Evolutionary conservation across 1,284 basidiomycete species (phyloP).

Genomic region (Trametes versicolor): DNA sequence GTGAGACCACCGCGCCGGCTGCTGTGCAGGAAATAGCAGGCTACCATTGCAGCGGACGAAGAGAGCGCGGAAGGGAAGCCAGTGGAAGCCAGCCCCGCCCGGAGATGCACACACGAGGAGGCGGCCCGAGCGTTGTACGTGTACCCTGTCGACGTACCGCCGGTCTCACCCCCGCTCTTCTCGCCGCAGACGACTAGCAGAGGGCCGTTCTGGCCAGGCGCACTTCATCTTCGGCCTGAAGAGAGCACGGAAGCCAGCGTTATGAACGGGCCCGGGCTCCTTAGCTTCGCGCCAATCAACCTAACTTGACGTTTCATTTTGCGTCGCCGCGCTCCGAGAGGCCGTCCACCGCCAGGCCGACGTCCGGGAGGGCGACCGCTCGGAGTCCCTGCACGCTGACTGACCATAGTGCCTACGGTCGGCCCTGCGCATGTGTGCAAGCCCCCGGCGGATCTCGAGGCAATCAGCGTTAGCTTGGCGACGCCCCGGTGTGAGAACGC

Average conservation of each 20-base stretch:
- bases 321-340: constrained; percentile 5
- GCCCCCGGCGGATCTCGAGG: not conserved
- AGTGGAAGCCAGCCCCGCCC: not conserved
- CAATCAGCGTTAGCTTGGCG: not conserved
- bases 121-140: constrained; percentile 7
- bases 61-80: constrained; percentile 6
- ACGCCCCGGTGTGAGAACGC: constrained; percentile 1
- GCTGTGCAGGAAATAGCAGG: constrained; percentile 10
- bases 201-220: not conserved
- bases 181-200: not conserved
- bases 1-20: constrained; percentile 2
- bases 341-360: too few species aligned
- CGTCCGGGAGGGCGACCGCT: too few species aligned
- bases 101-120: constrained; percentile 7
- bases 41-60: constrained; percentile 15
- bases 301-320: constrained; percentile 8
- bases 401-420: not conserved
- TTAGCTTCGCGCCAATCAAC: constrained; percentile 10
- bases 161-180: constrained; percentile 2
- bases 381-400: not conserved
- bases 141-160: not conserved
- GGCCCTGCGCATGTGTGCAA: not conserved
- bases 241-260: not conserved
- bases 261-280: not conserved
- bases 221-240: not conserved